Percentiles rank a stretch among this genome's conserved stretches.
These are phyloP conservation scores for Myriangium duriaei DNA, from an alignment of 2,329 filamentous ascomycete genomes.

Conservation along the genomic window DNA sequence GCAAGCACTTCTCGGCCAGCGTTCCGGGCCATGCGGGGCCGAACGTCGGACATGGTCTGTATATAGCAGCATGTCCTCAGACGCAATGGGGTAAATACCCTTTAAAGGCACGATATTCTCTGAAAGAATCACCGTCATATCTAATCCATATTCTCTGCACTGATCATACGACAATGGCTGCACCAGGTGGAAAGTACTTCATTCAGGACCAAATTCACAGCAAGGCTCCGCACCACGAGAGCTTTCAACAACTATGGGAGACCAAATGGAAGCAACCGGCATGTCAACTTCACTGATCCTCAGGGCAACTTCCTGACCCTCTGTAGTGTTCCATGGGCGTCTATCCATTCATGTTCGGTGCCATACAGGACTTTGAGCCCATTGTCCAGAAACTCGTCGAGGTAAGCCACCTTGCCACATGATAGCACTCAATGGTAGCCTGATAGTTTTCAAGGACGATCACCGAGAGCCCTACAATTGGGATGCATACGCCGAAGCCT, in stretches of 20 bases:
- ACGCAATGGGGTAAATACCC: too few species aligned
- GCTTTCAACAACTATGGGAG: constrained; percentile 47
- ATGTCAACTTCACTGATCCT: constrained; percentile 17
- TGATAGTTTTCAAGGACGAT: constrained; percentile 33
- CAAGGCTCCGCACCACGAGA: constrained; percentile 34
- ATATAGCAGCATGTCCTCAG: too few species aligned
- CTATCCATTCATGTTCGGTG: constrained; percentile 55
- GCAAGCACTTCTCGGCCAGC: too few species aligned
- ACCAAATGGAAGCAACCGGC: constrained; percentile 63
- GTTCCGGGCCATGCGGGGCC: too few species aligned
- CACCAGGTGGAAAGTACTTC: constrained; percentile 30
- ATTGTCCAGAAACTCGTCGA: constrained; percentile 52
- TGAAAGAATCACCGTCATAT: too few species aligned
- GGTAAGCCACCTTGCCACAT: constrained; percentile 26
- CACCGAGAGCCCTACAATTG: constrained; percentile 53
- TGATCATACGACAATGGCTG: too few species aligned
- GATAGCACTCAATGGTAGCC: too few species aligned
- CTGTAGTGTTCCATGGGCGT: constrained; percentile 39
- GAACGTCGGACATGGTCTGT: neutral
- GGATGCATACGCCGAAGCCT: constrained; percentile 48
- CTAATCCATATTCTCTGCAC: too few species aligned
- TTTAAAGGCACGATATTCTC: too few species aligned
- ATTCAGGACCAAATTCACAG: constrained; percentile 34
- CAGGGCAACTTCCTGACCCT: constrained; percentile 15
- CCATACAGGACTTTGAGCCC: constrained; percentile 55